Percentiles rank a stretch among this genome's conserved stretches.
Conservation (phyloP, 495 filamentous ascomycete species). For the Pyronema domesticum region DNA sequence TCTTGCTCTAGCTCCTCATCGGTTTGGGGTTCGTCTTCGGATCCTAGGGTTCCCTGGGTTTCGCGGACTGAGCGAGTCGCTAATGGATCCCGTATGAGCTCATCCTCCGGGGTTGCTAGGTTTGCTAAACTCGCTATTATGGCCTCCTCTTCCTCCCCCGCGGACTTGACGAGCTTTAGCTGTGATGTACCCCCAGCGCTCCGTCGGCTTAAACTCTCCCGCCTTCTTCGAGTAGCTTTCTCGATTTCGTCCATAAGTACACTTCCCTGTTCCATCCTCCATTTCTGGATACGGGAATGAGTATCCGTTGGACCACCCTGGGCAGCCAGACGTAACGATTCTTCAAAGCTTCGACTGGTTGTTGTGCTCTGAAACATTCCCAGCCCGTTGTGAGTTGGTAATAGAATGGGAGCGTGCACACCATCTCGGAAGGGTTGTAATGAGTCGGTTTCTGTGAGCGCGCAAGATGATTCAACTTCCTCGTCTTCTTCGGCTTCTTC, state of each 20-base stretch:
- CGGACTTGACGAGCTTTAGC: not conserved
- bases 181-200: not conserved
- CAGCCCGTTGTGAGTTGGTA: slow-evolving; percentile 73
- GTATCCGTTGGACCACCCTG: slow-evolving; percentile 43
- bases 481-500: slow-evolving; percentile 45
- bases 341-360: slow-evolving; percentile 33
- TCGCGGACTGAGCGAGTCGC: no score
- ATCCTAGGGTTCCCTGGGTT: slow-evolving; percentile 12
- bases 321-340: slow-evolving; percentile 37
- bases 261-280: slow-evolving; percentile 79
- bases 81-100: not conserved
- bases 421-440: slow-evolving; percentile 42
- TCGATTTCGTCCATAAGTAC: slow-evolving; percentile 76
- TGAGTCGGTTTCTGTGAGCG: slow-evolving; percentile 68
- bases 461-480: slow-evolving; percentile 69
- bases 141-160: slow-evolving; percentile 17
- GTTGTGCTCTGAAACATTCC: slow-evolving; percentile 53
- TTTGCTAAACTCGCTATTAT: slow-evolving; percentile 2
- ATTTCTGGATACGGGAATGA: slow-evolving; percentile 67
- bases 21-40: slow-evolving; percentile 25
- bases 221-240: slow-evolving; percentile 51
- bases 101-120: not conserved
- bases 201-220: slow-evolving; percentile 27
- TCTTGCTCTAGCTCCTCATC: slow-evolving; percentile 26
- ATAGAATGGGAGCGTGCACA: slow-evolving; percentile 27